Percentiles rank a stretch among this genome's conserved stretches.
phyloP scores from a whole-genome alignment of 176 grass and related monocot species.

The Eleusine indica region DNA sequence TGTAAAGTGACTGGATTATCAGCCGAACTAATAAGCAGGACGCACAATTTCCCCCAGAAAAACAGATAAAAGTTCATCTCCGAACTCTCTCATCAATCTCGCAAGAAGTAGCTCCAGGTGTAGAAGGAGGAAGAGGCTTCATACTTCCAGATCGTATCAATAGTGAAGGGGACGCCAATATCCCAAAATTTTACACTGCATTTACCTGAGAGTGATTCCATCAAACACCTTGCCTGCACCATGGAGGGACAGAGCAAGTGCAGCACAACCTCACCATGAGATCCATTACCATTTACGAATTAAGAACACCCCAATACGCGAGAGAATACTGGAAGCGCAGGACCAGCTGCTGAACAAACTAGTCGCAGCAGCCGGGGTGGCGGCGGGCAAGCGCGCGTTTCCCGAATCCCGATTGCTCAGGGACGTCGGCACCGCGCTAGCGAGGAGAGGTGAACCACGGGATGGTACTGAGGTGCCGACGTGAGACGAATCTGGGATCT shows the following conservation, averaged over 20 bases:
- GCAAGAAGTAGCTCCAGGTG: background rate
- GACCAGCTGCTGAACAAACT: background rate
- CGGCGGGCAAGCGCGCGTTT: too few relatives aligned
- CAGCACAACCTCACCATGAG: background rate
- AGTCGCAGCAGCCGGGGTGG: background rate
- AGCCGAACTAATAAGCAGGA: too few relatives aligned
- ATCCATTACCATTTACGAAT: background rate
- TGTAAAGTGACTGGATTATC: background rate
- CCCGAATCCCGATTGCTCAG: too few relatives aligned
- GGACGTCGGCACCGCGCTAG: too few relatives aligned
- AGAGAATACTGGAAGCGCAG: background rate
- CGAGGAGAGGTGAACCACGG: too few relatives aligned
- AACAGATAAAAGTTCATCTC: background rate
- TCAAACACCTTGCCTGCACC: background rate
- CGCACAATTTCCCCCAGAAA: too few relatives aligned
- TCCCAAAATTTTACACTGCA: background rate
- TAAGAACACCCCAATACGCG: background rate
- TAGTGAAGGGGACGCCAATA: background rate
- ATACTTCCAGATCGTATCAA: background rate
- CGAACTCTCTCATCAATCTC: background rate
- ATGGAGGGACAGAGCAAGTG: too few relatives aligned
- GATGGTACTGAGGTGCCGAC: too few relatives aligned
- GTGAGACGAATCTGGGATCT: too few relatives aligned
- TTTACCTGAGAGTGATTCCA: constrained; percentile 16
- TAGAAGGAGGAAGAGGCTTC: background rate